Base-by-base conservation (phyloP, 176 grass and related monocot genomes). In the Bromus sterilis region DNA sequence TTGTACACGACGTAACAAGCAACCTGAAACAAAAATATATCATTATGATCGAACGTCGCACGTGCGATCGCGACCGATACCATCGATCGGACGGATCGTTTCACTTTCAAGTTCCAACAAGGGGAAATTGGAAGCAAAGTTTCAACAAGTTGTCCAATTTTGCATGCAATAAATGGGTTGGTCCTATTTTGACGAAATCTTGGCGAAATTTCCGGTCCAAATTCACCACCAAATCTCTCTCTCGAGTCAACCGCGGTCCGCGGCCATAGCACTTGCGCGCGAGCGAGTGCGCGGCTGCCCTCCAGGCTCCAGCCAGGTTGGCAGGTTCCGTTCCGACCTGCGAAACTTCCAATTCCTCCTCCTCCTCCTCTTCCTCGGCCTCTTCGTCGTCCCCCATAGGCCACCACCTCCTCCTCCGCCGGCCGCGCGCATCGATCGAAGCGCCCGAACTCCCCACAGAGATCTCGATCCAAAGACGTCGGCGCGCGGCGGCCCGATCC, bases 351-450 rank as follows among this genome's bases (percentile, higher is more conserved):
- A 69, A 59, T 5, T 59, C 34, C 25, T 82, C 74, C 42, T 67
- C 66, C 75, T 59, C 28, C 6, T 35, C 70, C 75, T 59, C 28
- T 4, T 35, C 70, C 26, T 53, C 43, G 42, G 42, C 42, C 30
- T 62, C 75, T 30, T 70, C 63, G 21, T 34, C 40, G 25, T n/a
- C n/a, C n/a, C n/a, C n/a, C 84, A 34, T 34, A 24, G 41, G 31
- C 73, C 11, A 30, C 79, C 42, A n/a, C n/a, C n/a, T n/a, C n/a
- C n/a, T 76, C 83, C 63, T 20, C 62, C 79, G 23, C 65, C n/a
- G n/a, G 41, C 65, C 80, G 21, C 29, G 14, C 20, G 53, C 71
- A 18, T 70, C 81, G 75, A 75, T 58, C 33, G 41, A 53, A 32
- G 32, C 35, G 23, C 56, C 9, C 36, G 4, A 69, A 6, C 24